Evolutionary conservation across 78 protist species (phyloP), one percentile per base, ranked within the genome.

Genomic region (Tieghemostelium lacteum): DNA sequence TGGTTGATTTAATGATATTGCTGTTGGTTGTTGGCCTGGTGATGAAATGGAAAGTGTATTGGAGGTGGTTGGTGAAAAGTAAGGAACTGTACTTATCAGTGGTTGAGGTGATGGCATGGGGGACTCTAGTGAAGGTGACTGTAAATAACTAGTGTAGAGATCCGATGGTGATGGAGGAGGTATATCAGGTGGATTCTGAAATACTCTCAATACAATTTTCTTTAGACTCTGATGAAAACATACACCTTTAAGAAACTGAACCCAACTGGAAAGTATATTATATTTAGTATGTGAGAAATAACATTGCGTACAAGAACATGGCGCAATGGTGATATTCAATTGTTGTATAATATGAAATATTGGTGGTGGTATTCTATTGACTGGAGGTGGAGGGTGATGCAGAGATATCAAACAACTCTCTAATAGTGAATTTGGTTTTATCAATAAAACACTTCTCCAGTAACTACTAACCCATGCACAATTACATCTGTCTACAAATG

Each of bases 401-500:
- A 83, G 45, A 19, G 78, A 83, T 19, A 83, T 60, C 57, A 83
- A 54, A 33, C 91, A 83, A 33, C 69, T 69, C 72, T 83, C 91
- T 26, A 83, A 60, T 29, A 66, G 60, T n/a, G 80, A 69, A 33
- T 83, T 31, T 14, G 91, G 91, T n/a, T 34, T 61, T 74, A 83
- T 55, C 75, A 83, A 20, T 28, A 83, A 58, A 19, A 73, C 75
- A n/a, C 34, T 36, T 66, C 91, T 52, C 91, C 91, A 83, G 20
- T 62, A 52, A 14, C 34, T 54, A 60, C 78, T 58, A 22, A 83
- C 91, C 67, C 77, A 83, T n/a, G 91, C 91, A 83, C 91, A 83
- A 17, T 3, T 60, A 83, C 66, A 55, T 58, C 78, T 66, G 52
- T 83, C 78, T 29, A 63, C 19, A 60, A 66, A 83, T 20, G 91